phyloP scores from a whole-genome alignment of 345 rosid genomes.

The Aquilaria yunnanensis region DNA sequence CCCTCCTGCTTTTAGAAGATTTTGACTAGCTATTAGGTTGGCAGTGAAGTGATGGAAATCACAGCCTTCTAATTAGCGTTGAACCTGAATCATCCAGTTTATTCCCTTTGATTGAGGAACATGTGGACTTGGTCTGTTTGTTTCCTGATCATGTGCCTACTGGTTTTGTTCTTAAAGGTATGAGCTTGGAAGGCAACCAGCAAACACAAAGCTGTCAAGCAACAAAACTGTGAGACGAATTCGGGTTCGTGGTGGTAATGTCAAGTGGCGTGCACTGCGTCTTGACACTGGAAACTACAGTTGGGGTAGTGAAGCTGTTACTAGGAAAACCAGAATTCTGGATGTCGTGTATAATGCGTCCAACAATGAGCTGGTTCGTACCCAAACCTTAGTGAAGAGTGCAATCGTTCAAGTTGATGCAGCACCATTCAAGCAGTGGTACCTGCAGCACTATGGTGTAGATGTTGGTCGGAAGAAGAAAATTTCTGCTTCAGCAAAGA shows the following conservation, averaged over 20 bases:
- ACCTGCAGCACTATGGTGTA: constrained; percentile 45
- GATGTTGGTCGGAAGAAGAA: constrained; percentile 49
- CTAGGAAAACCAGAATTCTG: constrained; percentile 68
- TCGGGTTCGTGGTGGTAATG: constrained; percentile 68
- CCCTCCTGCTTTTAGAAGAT: too few species aligned
- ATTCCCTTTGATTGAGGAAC: too few species aligned
- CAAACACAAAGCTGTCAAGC: constrained; percentile 66
- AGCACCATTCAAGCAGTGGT: constrained; percentile 53
- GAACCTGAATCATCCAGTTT: too few species aligned
- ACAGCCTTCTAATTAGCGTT: too few species aligned
- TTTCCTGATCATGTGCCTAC: background rate
- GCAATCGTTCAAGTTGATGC: constrained; percentile 50
- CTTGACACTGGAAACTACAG: constrained; percentile 75
- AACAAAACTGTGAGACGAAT: constrained; percentile 75
- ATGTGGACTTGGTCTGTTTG: background rate
- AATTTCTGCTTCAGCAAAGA: constrained; percentile 28
- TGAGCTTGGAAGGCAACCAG: constrained; percentile 77
- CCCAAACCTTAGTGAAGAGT: constrained; percentile 54
- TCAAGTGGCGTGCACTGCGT: constrained; percentile 75
- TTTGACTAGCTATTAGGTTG: too few species aligned
- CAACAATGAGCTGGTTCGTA: constrained; percentile 71
- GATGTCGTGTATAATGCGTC: constrained; percentile 79
- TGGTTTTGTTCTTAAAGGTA: constrained; percentile 31
- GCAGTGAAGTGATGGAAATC: too few species aligned
- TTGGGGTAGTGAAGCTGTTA: constrained; percentile 76